Evolutionary conservation across 2,329 filamentous ascomycete species (phyloP), one percentile per base, ranked within the genome.

Genomic region (Escovopsis sp.): DNA sequence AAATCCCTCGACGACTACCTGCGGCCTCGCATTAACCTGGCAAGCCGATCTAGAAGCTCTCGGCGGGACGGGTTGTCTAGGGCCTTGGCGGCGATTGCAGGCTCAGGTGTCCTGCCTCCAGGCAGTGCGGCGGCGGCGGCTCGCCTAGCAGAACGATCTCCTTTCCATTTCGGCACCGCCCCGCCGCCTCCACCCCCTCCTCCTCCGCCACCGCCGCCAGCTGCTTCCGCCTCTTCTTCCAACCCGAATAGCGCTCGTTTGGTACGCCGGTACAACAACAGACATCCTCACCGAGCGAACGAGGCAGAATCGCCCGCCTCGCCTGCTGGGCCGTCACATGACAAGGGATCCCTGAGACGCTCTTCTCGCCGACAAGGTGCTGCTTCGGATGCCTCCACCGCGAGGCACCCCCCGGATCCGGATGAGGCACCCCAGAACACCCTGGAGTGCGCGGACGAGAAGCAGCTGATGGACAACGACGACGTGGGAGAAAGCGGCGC

Each of bases 1-100:
- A 96, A 95, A 59, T 84, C 89, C 0, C 66, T 98, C 20, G 91
- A 96, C 56, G 91, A 98, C 57, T 98, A 96, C 58, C 70, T 98
- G 35, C 80, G 91, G 32, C 91, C 91, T 7, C 76, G 89, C 46
- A 94, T 98, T 45, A 86, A 72, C 52, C 59, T 91, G 12, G 78
- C 83, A 3, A 87, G 94, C 48, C 76, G 84, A 14, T 56, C 59
- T 11, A 72, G 79, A 35, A 68, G 66, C 9, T 68, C 72, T 27
- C 72, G 81, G 64, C 57, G 81, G 67, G 72, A 76, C 41, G 76
- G 79, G 1, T 64, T 87, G 25, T 73, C 77, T 2, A 68, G 78
- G 62, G 74, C 81, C 45, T 65, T 94, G 53, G 78, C 87, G 50
- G 76, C 84, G 46, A 83, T 89, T 60, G 81, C 85, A 13, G 81